Base-by-base conservation (phyloP, 1,139 yeast species). In the Candida pseudoviswanathii region DNA sequence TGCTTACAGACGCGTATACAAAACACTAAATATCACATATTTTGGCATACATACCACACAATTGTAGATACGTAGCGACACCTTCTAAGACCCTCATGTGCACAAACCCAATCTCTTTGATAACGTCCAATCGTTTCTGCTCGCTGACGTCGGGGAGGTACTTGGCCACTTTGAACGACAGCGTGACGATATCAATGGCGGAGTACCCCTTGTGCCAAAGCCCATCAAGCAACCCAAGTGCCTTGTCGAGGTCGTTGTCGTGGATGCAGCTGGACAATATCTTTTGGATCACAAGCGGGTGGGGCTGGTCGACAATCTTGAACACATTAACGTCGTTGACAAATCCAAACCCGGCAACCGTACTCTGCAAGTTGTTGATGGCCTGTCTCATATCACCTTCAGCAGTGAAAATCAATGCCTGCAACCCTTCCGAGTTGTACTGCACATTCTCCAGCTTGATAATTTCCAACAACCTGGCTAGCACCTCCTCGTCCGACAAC, bases 351-450 rank as follows among this genome's bases (percentile, higher is more conserved):
- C 99, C 99, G 1, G 97, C 91, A 29, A 86, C 95, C 0, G 98
- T 91, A 64, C 96, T 86, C 64, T 94, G 99, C 51, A 94, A 67
- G 66, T 94, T 94, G 63, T 95, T 95, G 46, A 95, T 81, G 0
- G 99, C 99, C 66, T 94, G 99, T 68, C 99, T 82, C 99, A 95
- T 94, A 65, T 94, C 99, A 50, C 99, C 99, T 66, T 94, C 99
- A 0, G 97, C 96, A 0, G 97, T 87, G 70, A 94, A 94, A n/a
- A 95, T 83, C 53, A 94, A 77, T 0, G 99, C 99, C 58, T 91
- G 92, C 38, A 94, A 71, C 0, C 99, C 99, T 66, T 90, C 97
- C 53, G 91, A 89, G 34, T 94, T 83, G 65, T 83, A 89, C 61
- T 90, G 75, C 11, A 92, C 89, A 36, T 82, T 68, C 64, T 94